Evolutionary conservation across 1,284 basidiomycete species (phyloP).

Genomic region (Moesziomyces globuligerus): DNA sequence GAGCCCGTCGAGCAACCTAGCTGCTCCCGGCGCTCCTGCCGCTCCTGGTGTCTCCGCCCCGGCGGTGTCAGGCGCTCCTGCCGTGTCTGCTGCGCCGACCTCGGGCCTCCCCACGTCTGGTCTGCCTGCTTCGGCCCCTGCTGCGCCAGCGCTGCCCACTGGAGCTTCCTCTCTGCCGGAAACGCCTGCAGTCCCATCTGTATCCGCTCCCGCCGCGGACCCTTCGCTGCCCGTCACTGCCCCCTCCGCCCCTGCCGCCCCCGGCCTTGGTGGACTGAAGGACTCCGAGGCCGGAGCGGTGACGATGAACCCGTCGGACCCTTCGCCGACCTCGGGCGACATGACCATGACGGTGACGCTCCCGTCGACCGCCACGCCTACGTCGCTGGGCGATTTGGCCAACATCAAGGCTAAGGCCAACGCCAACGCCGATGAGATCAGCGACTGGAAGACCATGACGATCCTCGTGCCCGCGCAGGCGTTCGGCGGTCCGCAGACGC

Average conservation of each 20-base stretch:
- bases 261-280: constrained; percentile 5
- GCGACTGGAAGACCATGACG: constrained; percentile 45
- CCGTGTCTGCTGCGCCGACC: not conserved
- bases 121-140: constrained; percentile 1
- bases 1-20: constrained; percentile 1
- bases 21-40: constrained; percentile 6
- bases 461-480: constrained; percentile 41
- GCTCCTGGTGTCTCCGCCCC: not conserved
- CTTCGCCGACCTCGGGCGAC: constrained; percentile 10
- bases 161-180: constrained; percentile 1
- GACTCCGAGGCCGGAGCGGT: constrained; percentile 23
- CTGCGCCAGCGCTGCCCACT: not conserved
- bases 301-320: constrained; percentile 14
- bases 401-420: constrained; percentile 12
- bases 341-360: constrained; percentile 41
- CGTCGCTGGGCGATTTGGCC: constrained; percentile 11
- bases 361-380: constrained; percentile 22
- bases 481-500: constrained; percentile 22
- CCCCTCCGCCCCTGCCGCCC: constrained; percentile 1
- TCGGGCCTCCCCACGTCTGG: not conserved
- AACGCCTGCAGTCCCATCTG: constrained; percentile 15
- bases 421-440: constrained; percentile 5
- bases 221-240: not conserved
- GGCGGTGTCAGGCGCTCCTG: not conserved
- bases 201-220: not conserved